Evolutionary conservation across 2,329 filamentous ascomycete genomes (phyloP).

Genomic region (Apiospora rasikravindrae): DNA sequence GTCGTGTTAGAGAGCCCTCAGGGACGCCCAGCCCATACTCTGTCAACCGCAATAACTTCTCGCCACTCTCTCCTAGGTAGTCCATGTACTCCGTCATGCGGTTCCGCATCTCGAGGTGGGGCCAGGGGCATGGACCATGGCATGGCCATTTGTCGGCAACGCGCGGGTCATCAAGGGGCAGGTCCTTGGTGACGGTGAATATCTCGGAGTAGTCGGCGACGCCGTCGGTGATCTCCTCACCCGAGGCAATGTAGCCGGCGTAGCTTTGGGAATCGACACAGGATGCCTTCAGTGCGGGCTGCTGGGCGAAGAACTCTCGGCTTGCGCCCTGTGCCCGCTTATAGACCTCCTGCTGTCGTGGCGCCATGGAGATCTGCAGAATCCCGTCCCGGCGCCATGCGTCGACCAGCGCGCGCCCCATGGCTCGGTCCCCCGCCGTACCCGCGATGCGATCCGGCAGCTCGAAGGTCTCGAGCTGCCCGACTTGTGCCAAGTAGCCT

Average conservation of each 20-base stretch:
- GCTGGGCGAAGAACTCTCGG: conserved; percentile 45
- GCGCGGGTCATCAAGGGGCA: conserved; percentile 44
- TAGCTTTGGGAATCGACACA: conserved; percentile 49
- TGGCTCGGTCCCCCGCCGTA: conserved; percentile 38
- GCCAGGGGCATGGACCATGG: conserved; percentile 56
- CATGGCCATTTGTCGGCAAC: conserved; percentile 52
- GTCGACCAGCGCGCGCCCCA: conserved; percentile 47
- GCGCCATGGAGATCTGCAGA: conserved; percentile 49
- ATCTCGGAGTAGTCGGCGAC: conserved; percentile 58
- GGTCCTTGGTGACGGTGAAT: conserved; percentile 53
- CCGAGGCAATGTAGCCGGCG: conserved; percentile 45
- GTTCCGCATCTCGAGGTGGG: conserved; percentile 46
- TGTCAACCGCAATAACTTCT: conserved; percentile 51
- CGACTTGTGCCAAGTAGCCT: conserved; percentile 35
- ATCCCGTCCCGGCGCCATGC: conserved; percentile 53
- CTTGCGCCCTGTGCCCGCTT: conserved; percentile 43
- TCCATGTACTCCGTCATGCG: conserved; percentile 48
- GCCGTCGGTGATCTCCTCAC: conserved; percentile 54
- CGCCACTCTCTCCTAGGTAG: conserved; percentile 46
- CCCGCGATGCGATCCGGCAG: conserved; percentile 45
- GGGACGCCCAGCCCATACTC: conserved; percentile 51
- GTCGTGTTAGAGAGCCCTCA: conserved; percentile 44
- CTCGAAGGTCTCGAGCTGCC: conserved; percentile 47
- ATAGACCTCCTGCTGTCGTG: conserved; percentile 42
- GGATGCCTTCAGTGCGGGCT: conserved; percentile 44